A percentile compares a stretch with the other conserved stretches of the same genome.
Conservation (phyloP, 768 basidiomycete species). For the Termitomyces sp. region DNA sequence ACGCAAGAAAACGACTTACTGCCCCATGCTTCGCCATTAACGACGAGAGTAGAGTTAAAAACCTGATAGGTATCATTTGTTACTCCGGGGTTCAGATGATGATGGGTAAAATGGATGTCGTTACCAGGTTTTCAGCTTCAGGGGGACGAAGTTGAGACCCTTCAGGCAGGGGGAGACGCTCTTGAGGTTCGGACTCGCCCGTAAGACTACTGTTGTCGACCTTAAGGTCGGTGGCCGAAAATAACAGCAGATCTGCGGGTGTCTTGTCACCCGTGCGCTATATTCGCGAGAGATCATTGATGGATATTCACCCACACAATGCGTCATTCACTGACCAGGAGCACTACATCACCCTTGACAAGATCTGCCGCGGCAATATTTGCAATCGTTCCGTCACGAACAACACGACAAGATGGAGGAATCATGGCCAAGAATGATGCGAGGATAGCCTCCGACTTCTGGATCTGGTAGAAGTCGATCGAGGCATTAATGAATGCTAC, state of each 20-base stretch:
- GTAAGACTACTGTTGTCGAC: constrained; percentile 69
- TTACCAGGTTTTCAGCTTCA: constrained; percentile 61
- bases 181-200: constrained; percentile 68
- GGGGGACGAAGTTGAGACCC: constrained; percentile 46
- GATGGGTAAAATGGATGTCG: constrained; percentile 2
- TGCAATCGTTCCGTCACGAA: constrained; percentile 50
- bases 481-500: constrained; percentile 67
- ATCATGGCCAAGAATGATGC: constrained; percentile 73
- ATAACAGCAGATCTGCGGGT: constrained; percentile 59
- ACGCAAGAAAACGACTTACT: constrained; percentile 30
- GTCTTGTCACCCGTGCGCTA: constrained; percentile 68
- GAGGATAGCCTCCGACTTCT: constrained; percentile 69
- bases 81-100: not conserved
- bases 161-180: constrained; percentile 39
- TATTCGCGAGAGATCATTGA: constrained; percentile 2
- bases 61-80: constrained; percentile 28
- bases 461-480: constrained; percentile 68
- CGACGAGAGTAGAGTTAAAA: constrained; percentile 66
- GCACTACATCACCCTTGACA: constrained; percentile 63
- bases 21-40: constrained; percentile 72
- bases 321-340: constrained; percentile 37
- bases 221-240: constrained; percentile 57
- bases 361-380: constrained; percentile 56
- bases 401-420: constrained; percentile 58
- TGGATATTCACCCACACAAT: not conserved